A percentile compares a stretch with the other conserved stretches of the same genome.
These are phyloP conservation scores for Leccinum subgranulosum DNA, from an alignment of 768 basidiomycete species.

Conservation along the genomic window DNA sequence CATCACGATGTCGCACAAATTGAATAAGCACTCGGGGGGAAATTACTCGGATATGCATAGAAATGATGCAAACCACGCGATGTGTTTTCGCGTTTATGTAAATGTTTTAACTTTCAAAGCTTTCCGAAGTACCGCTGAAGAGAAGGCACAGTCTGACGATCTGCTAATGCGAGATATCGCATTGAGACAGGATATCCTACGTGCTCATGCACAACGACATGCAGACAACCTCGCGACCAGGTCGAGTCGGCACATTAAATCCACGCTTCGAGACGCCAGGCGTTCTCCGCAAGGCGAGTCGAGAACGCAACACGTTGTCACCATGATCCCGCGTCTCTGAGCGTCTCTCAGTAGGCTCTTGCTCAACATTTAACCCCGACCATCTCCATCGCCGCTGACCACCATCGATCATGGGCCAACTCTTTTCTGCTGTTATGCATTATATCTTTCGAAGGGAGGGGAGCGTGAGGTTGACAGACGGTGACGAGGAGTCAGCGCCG, in stretches of 20 bases:
- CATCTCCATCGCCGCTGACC: conserved; percentile 9
- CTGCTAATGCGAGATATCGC: neutral
- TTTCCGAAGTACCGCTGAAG: neutral
- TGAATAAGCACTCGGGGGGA: neutral
- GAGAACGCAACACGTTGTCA: conserved; percentile 1
- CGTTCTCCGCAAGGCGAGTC: conserved; percentile 1
- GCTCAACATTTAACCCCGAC: conserved; percentile 1
- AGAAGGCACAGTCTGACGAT: neutral
- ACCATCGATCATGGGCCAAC: conserved; percentile 20
- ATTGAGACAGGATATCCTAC: neutral
- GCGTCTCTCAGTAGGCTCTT: neutral
- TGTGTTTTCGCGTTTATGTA: neutral
- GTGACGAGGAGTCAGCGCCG: conserved; percentile 17
- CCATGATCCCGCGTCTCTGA: conserved; percentile 4
- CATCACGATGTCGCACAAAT: neutral
- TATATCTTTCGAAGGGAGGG: conserved; percentile 10
- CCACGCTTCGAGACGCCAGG: conserved; percentile 4
- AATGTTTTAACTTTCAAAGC: neutral
- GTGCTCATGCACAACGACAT: neutral
- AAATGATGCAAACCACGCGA: neutral
- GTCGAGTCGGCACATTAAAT: conserved; percentile 1
- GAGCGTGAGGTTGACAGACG: conserved; percentile 12
- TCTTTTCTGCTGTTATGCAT: conserved; percentile 1
- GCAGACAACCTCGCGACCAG: neutral
- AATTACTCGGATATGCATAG: neutral